Percentiles rank a stretch among this genome's conserved stretches.
Evolutionary conservation across 345 rosid genomes (phyloP).

Genomic region (Rhizophora mangle): DNA sequence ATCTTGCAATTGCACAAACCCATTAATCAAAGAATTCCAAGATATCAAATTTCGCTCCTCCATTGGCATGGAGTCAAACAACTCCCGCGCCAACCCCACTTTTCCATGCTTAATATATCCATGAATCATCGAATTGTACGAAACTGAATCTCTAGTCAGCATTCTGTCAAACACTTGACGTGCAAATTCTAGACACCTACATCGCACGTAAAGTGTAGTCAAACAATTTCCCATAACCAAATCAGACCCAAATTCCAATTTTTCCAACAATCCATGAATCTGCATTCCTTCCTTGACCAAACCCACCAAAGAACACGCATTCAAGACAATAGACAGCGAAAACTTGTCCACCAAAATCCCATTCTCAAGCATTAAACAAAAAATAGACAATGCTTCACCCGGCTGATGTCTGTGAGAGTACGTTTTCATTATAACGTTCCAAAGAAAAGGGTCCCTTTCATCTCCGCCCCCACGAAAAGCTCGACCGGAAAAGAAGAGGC

Average conservation of each 20-base stretch:
- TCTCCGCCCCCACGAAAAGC: neutral
- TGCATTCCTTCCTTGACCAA: conserved; percentile 41
- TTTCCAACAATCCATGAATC: conserved; percentile 48
- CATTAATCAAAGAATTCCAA: conserved; percentile 71
- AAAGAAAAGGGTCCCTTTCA: conserved; percentile 37
- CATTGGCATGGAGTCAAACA: conserved; percentile 49
- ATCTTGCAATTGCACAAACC: conserved; percentile 33
- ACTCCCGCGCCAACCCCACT: conserved; percentile 37
- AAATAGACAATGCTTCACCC: conserved; percentile 24
- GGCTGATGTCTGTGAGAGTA: conserved; percentile 49
- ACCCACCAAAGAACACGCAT: conserved; percentile 45
- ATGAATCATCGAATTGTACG: conserved; percentile 47
- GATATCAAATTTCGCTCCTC: conserved; percentile 45
- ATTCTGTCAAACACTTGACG: conserved; percentile 38
- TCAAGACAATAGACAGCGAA: conserved; percentile 45
- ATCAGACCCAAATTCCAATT: conserved; percentile 27
- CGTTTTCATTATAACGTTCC: conserved; percentile 49
- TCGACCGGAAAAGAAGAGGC: conserved; percentile 30
- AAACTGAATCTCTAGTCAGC: conserved; percentile 36
- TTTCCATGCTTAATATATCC: conserved; percentile 52
- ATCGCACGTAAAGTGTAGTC: conserved; percentile 23
- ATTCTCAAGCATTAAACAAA: conserved; percentile 37
- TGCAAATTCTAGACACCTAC: conserved; percentile 25
- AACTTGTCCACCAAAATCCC: conserved; percentile 39
- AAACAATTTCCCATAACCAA: conserved; percentile 44